These are phyloP conservation scores for Acanthamoeba sp. DNA, from an alignment of 208 protist species.

Conservation along the genomic window DNA sequence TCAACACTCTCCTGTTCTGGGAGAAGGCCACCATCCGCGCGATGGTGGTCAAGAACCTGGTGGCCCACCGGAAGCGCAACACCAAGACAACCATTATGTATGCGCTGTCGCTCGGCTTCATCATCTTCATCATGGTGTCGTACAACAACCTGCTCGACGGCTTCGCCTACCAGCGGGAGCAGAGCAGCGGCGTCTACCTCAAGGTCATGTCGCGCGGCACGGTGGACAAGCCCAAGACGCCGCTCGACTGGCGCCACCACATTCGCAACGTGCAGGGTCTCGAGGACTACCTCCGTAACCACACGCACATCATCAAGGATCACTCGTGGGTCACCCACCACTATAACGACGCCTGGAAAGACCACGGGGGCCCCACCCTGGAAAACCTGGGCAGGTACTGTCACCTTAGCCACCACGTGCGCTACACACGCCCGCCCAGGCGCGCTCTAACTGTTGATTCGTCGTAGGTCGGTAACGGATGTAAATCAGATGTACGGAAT, in stretches of 20 bases:
- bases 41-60: slow-evolving; percentile 93
- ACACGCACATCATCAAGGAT: slow-evolving; percentile 42
- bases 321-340: slow-evolving; percentile 22
- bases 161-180: slow-evolving; percentile 81
- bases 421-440: no score
- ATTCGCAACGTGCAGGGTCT: slow-evolving; percentile 4
- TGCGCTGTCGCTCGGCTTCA: slow-evolving; percentile 93
- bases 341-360: neutral
- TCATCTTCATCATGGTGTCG: slow-evolving; percentile 95
- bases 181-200: slow-evolving; percentile 77
- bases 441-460: neutral
- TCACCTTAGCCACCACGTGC: neutral
- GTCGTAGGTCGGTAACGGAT: neutral
- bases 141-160: slow-evolving; percentile 91
- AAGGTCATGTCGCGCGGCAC: slow-evolving; percentile 7
- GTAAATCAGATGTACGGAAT: slow-evolving; percentile 58
- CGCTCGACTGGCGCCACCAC: slow-evolving; percentile 43
- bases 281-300: slow-evolving; percentile 53
- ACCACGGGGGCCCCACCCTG: neutral
- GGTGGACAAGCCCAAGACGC: neutral
- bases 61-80: slow-evolving; percentile 94
- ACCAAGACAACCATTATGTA: slow-evolving; percentile 97
- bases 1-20: slow-evolving; percentile 93
- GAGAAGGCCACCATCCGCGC: slow-evolving; percentile 88
- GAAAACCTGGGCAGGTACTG: slow-evolving; percentile 6